These are phyloP conservation scores for Eucalyptus coolabah DNA, from an alignment of 345 rosid genomes.

Conservation along the genomic window DNA sequence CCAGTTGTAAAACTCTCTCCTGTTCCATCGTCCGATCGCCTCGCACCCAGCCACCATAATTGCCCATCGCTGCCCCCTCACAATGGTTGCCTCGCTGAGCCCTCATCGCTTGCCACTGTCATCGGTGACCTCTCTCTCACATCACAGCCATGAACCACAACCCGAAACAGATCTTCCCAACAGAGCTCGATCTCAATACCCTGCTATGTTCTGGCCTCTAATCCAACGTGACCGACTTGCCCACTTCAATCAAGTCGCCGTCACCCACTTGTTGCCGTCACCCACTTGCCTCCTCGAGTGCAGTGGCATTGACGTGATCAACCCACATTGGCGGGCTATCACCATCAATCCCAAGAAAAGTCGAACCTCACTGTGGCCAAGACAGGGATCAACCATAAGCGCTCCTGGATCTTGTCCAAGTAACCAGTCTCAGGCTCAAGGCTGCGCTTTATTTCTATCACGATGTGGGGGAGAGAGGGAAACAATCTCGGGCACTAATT, in stretches of 20 bases:
- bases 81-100: not conserved
- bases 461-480: not conserved
- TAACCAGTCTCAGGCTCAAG: not conserved
- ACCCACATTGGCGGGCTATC: not conserved
- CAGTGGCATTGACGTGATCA: not conserved
- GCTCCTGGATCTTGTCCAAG: not conserved
- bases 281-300: not conserved
- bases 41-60: not conserved
- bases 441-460: not conserved
- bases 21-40: not conserved
- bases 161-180: not conserved
- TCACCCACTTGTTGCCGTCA: not conserved
- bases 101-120: not conserved
- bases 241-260: not conserved
- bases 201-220: not conserved
- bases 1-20: not conserved
- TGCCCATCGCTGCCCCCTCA: not conserved
- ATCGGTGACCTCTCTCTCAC: not conserved
- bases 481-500: not conserved
- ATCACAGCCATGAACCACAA: not conserved
- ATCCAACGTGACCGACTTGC: not conserved
- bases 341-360: not conserved
- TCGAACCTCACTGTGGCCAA: not conserved
- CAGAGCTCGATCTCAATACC: not conserved
- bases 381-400: not conserved